A percentile compares a stretch with the other conserved stretches of the same genome.
phyloP scores from a whole-genome alignment of 2,329 filamentous ascomycete species.

The Aspergillus proliferans region DNA sequence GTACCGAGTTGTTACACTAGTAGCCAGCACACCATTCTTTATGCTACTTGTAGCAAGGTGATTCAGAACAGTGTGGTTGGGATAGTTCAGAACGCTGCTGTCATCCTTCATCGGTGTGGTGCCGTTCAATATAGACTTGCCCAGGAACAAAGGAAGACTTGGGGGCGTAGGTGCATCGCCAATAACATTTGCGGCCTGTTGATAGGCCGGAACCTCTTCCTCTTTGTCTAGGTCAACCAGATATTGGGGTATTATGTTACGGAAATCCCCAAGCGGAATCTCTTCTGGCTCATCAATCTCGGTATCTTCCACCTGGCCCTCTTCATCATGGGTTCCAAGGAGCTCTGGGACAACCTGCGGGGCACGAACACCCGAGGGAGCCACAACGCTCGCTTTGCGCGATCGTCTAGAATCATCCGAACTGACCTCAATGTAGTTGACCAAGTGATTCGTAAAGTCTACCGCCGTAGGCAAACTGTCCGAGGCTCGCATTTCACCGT shows the following conservation, averaged over 20 bases:
- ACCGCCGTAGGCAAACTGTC: slow-evolving; percentile 86
- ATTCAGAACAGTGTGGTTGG: slow-evolving; percentile 94
- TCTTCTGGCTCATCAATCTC: slow-evolving; percentile 47
- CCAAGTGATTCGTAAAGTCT: slow-evolving; percentile 94
- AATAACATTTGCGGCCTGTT: slow-evolving; percentile 67
- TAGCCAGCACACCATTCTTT: slow-evolving; percentile 90
- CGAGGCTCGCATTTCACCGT: slow-evolving; percentile 86
- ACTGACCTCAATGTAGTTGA: slow-evolving; percentile 95
- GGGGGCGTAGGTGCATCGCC: slow-evolving; percentile 78
- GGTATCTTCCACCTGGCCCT: slow-evolving; percentile 32
- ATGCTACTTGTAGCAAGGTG: slow-evolving; percentile 97
- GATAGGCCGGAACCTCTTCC: slow-evolving; percentile 69
- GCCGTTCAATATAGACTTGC: slow-evolving; percentile 90
- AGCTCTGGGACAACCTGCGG: slow-evolving; percentile 39
- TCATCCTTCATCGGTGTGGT: slow-evolving; percentile 93
- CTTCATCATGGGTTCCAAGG: slow-evolving; percentile 22
- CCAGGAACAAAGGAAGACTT: slow-evolving; percentile 79
- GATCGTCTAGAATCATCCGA: slow-evolving; percentile 57
- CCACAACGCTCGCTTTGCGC: slow-evolving; percentile 30
- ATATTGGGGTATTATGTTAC: slow-evolving; percentile 71
- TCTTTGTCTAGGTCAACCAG: slow-evolving; percentile 76
- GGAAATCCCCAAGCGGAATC: slow-evolving; percentile 57
- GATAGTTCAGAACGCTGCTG: slow-evolving; percentile 92
- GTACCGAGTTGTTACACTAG: slow-evolving; percentile 95
- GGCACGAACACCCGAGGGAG: slow-evolving; percentile 36